These are phyloP conservation scores for Russula virescens DNA, from an alignment of 768 basidiomycete species.

Conservation along the genomic window DNA sequence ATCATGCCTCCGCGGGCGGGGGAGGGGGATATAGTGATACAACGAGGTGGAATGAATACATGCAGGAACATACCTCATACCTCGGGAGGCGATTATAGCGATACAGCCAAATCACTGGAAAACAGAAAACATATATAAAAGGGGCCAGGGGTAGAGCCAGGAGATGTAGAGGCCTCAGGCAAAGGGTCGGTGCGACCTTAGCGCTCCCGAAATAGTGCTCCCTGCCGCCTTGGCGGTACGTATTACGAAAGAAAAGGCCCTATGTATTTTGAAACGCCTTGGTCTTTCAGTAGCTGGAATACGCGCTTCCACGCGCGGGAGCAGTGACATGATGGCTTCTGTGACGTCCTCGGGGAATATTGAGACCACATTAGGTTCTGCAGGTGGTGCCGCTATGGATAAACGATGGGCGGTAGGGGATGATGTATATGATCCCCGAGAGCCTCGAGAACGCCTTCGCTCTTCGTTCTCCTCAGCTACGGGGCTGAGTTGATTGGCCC, in stretches of 20 bases:
- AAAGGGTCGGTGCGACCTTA: constrained; percentile 12
- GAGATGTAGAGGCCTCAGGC: constrained; percentile 14
- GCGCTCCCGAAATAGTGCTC: constrained; percentile 11
- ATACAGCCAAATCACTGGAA: constrained; percentile 1
- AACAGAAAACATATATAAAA: background rate
- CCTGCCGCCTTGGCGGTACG: constrained; percentile 16
- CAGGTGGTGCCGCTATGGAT: background rate
- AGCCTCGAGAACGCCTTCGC: constrained; percentile 20
- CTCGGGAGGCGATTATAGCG: constrained; percentile 14
- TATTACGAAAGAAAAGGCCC: constrained; percentile 7
- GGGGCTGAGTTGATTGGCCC: constrained; percentile 22
- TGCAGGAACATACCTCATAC: constrained; percentile 11
- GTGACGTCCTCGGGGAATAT: constrained; percentile 24
- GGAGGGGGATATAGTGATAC: constrained; percentile 7
- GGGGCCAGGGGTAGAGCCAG: background rate
- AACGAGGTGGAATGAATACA: background rate
- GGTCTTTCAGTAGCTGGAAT: constrained; percentile 10
- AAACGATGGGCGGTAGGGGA: constrained; percentile 9
- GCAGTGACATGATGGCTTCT: constrained; percentile 19
- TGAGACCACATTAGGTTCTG: background rate
- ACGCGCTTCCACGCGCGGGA: constrained; percentile 21
- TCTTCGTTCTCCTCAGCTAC: constrained; percentile 24
- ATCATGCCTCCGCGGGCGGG: constrained; percentile 12
- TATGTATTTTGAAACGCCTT: background rate
- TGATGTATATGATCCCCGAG: constrained; percentile 1